Conservation (phyloP, 495 filamentous ascomycete genomes). For the Thermothielavioides terrestris region DNA sequence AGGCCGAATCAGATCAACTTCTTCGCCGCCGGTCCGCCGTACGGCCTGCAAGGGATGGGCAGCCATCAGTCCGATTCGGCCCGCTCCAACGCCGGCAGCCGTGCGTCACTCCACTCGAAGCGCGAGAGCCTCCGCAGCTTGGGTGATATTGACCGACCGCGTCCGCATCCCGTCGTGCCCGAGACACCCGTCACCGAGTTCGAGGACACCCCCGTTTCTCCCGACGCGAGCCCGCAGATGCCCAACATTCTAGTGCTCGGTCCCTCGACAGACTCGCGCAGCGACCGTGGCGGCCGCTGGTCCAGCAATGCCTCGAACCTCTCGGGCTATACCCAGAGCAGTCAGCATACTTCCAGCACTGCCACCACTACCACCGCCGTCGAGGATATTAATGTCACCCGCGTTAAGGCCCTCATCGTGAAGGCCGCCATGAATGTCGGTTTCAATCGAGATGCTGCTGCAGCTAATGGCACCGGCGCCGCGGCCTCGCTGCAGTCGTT, state of each 20-base stretch:
- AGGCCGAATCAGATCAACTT: slow-evolving; percentile 72
- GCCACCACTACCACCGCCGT: slow-evolving; percentile 54
- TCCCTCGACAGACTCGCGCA: slow-evolving; percentile 40
- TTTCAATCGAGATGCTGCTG: slow-evolving; percentile 45
- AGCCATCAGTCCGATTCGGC: slow-evolving; percentile 23
- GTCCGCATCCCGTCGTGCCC: slow-evolving; percentile 39
- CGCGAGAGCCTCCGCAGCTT: slow-evolving; percentile 36
- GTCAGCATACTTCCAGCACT: slow-evolving; percentile 62
- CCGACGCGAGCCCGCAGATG: slow-evolving; percentile 60
- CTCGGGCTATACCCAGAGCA: slow-evolving; percentile 64
- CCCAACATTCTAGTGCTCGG: slow-evolving; percentile 84
- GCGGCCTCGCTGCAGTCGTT: slow-evolving; percentile 53
- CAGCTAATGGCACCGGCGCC: slow-evolving; percentile 25
- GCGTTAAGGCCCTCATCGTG: slow-evolving; percentile 64
- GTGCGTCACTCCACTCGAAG: slow-evolving; percentile 40
- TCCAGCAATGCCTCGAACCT: slow-evolving; percentile 66
- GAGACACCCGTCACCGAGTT: slow-evolving; percentile 92
- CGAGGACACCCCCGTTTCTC: slow-evolving; percentile 75
- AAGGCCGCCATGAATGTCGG: slow-evolving; percentile 77
- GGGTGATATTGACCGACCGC: slow-evolving; percentile 22
- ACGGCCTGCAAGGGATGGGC: slow-evolving; percentile 14
- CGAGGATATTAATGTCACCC: slow-evolving; percentile 65
- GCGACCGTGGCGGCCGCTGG: slow-evolving; percentile 50
- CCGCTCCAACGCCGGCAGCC: slow-evolving; percentile 30
- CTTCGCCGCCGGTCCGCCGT: slow-evolving; percentile 26